phyloP scores from a whole-genome alignment of 495 filamentous ascomycete genomes.

The Podospora tetraspora region DNA sequence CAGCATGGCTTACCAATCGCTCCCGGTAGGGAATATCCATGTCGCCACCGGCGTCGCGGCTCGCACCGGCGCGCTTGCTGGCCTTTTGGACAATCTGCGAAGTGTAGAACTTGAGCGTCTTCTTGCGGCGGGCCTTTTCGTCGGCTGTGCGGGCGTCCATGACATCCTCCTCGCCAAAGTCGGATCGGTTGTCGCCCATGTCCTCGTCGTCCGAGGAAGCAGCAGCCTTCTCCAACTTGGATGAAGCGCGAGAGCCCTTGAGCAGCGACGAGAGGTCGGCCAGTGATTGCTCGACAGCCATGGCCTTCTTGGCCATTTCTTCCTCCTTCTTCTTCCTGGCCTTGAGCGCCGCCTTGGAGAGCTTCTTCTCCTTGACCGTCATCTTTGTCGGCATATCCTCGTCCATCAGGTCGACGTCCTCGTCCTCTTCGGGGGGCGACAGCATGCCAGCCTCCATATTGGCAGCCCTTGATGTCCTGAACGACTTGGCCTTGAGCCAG shows the following conservation, averaged over 20 bases:
- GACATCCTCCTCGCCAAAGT: constrained; percentile 58
- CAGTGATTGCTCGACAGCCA: constrained; percentile 44
- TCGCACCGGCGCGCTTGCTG: constrained; percentile 76
- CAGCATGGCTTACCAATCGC: constrained; percentile 47
- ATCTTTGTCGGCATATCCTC: constrained; percentile 13
- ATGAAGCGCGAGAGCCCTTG: constrained; percentile 36
- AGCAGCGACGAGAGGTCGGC: constrained; percentile 44
- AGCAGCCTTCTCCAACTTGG: constrained; percentile 28
- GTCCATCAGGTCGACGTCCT: constrained; percentile 27
- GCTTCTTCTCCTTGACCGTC: constrained; percentile 28
- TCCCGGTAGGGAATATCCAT: constrained; percentile 87
- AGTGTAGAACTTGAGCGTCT: constrained; percentile 90
- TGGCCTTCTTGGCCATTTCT: constrained; percentile 38
- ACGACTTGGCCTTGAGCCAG: constrained; percentile 69
- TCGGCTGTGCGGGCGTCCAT: constrained; percentile 52
- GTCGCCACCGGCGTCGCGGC: constrained; percentile 81
- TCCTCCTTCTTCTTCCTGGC: constrained; percentile 27
- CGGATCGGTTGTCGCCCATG: constrained; percentile 50
- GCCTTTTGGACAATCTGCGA: constrained; percentile 91
- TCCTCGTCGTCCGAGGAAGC: constrained; percentile 25
- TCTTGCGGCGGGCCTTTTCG: constrained; percentile 80
- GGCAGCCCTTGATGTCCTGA: constrained; percentile 34
- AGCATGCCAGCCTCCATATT: constrained; percentile 22
- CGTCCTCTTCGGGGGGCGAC: constrained; percentile 35
- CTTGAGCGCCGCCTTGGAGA: constrained; percentile 29